Conservation (phyloP, 495 filamentous ascomycete species). For the Pyronema domesticum region DNA sequence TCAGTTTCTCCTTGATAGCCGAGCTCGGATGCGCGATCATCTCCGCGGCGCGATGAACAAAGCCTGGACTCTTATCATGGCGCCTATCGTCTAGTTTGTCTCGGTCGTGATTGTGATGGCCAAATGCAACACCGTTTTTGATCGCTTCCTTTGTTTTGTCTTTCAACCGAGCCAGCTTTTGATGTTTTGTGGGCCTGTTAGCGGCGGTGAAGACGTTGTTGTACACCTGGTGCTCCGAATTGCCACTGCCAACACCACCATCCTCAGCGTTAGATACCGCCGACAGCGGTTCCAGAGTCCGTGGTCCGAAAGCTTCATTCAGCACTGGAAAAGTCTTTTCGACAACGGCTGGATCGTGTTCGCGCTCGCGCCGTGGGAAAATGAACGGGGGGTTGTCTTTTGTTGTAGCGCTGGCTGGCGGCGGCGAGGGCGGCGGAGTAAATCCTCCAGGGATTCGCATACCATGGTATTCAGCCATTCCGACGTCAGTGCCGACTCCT, state of each 20-base stretch:
- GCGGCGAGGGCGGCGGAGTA: neutral
- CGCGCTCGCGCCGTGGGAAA: neutral
- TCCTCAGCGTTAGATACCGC: neutral
- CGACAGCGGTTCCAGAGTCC: neutral
- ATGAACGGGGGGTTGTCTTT: neutral
- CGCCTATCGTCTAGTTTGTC: neutral
- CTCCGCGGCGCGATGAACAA: constrained; percentile 1
- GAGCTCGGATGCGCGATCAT: constrained; percentile 10
- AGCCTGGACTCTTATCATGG: neutral
- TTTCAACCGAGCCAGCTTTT: neutral
- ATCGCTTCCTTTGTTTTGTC: constrained; percentile 3
- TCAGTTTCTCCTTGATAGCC: constrained; percentile 6
- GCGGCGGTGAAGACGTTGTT: constrained; percentile 3
- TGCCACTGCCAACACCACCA: neutral
- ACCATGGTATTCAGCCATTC: too few relatives aligned
- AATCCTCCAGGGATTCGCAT: too few relatives aligned
- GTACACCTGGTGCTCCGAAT: neutral
- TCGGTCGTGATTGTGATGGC: neutral
- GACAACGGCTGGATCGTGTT: neutral
- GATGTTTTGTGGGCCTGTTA: neutral
- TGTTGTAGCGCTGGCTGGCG: neutral
- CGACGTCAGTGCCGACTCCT: too few relatives aligned
- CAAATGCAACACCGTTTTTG: neutral
- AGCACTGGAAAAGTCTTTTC: neutral
- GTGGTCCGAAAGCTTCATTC: neutral